These are phyloP conservation scores for Hyaloperonospora brassicae DNA, from an alignment of 352 stramenopile genomes.

Conservation along the genomic window DNA sequence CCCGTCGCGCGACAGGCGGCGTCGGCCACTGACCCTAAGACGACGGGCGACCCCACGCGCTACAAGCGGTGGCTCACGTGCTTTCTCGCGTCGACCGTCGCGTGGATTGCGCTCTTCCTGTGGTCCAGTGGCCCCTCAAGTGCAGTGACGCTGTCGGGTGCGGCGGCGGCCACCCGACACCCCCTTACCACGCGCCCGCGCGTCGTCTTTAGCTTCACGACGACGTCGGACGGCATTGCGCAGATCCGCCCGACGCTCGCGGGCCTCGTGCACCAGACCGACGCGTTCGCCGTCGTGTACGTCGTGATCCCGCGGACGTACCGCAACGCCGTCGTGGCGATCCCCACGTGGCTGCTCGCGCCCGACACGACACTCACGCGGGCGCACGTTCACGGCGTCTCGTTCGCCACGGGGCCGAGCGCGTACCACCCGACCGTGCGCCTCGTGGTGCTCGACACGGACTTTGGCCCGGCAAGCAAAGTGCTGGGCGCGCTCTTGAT, in stretches of 20 bases:
- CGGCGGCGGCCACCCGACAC: no score
- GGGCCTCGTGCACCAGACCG: conserved; percentile 30
- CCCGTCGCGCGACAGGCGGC: no score
- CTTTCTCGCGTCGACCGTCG: conserved; percentile 22
- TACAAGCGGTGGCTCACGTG: conserved; percentile 21
- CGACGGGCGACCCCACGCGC: neutral
- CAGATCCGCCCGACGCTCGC: conserved; percentile 34
- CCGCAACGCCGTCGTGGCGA: conserved; percentile 24
- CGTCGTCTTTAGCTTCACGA: conserved; percentile 57
- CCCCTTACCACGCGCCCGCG: conserved; percentile 21
- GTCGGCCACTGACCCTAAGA: no score
- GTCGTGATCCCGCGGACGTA: conserved; percentile 41
- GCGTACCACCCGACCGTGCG: conserved; percentile 28
- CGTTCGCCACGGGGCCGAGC: conserved; percentile 29
- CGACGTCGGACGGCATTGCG: conserved; percentile 28
- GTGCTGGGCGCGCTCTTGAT: conserved; percentile 41
- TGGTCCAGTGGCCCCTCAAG: conserved; percentile 28
- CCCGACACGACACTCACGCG: conserved; percentile 12
- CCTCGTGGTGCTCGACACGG: conserved; percentile 38
- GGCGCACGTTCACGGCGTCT: conserved; percentile 26
- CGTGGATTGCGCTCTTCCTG: conserved; percentile 35
- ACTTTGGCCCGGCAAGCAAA: conserved; percentile 51
- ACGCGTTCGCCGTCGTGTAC: conserved; percentile 41
- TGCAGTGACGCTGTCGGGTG: no score
- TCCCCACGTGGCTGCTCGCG: conserved; percentile 35